Evolutionary conservation across 108 stramenopile species (phyloP), one percentile per base, ranked within the genome.

Genomic region (Conticribra guillardii): DNA sequence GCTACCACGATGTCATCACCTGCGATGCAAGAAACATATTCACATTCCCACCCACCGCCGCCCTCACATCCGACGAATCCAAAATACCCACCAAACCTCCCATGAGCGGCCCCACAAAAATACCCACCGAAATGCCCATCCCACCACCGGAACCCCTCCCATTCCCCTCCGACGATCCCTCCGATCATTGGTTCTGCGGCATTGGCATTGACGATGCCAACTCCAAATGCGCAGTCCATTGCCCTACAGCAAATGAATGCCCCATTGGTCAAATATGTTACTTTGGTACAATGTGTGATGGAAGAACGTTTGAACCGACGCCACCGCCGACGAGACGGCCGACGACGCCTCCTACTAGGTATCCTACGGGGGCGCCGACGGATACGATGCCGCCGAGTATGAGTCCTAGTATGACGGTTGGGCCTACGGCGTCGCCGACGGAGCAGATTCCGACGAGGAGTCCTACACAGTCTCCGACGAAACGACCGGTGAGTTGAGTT

Each of bases 71-170:
- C 0, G 47, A 21, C 24, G 17, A 16, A 15, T 32, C 60, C 15
- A 67, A 66, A 2, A 69, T 67, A 19, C 19, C 17, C 17, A 34
- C 67, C 32, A 16, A 33, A 9, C 51, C 34, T 22, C 58, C 46
- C 16, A 46, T 49, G 45, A 21, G 53, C 7, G 63, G 60, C 14
- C 65, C 78, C 17, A 67, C 78, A n/a, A 70, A 56, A 50, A 72
- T 79, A 57, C 78, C 78, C 0, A 79, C 78, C n/a, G 78, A 79
- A 23, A 49, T 71, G 54, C 78, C 78, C 17, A 67, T 79, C 28
- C 57, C 63, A 16, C 71, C 78, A 23, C 78, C 78, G 18, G 71
- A 71, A 21, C 78, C 78, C 16, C 57, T 79, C 18, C 50, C 54
- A 18, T 71, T 60, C 55, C 76, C 76, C 14, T 66, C 64, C 45